Percentiles rank a stretch among this genome's conserved stretches.
phyloP scores from a whole-genome alignment of 2,329 filamentous ascomycete genomes.

The Gnomoniopsis sp. region DNA sequence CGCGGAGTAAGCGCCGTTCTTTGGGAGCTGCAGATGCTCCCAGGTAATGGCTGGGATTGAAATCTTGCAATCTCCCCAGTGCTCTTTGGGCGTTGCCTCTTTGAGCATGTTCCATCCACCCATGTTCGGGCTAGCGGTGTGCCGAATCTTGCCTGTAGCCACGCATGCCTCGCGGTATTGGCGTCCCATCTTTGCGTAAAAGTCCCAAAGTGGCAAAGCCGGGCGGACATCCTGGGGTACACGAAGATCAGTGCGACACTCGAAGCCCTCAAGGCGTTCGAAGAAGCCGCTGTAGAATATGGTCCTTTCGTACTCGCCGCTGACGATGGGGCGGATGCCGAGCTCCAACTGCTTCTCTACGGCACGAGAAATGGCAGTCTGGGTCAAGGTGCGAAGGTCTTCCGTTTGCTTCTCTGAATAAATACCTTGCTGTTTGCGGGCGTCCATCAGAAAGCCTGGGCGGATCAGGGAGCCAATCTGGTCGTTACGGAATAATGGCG shows the following conservation, averaged over 20 bases:
- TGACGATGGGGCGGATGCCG: slow-evolving; percentile 61
- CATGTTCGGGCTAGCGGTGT: slow-evolving; percentile 15
- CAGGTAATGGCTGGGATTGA: slow-evolving; percentile 60
- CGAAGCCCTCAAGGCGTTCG: slow-evolving; percentile 47
- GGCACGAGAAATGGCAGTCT: slow-evolving; percentile 30
- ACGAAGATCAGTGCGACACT: slow-evolving; percentile 51
- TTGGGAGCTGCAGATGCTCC: slow-evolving; percentile 61
- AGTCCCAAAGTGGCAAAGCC: slow-evolving; percentile 36
- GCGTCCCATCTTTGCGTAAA: slow-evolving; percentile 32
- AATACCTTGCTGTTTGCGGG: slow-evolving; percentile 37
- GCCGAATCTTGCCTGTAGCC: not conserved
- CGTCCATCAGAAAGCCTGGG: slow-evolving; percentile 57
- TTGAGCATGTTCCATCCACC: slow-evolving; percentile 37
- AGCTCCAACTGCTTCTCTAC: slow-evolving; percentile 62
- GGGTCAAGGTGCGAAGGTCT: slow-evolving; percentile 17
- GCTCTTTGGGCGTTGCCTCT: slow-evolving; percentile 49
- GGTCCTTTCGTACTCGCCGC: slow-evolving; percentile 62
- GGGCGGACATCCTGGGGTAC: slow-evolving; percentile 62
- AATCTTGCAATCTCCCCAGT: slow-evolving; percentile 60
- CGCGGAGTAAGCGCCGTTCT: slow-evolving; percentile 42
- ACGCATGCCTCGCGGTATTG: slow-evolving; percentile 2
- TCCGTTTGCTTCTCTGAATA: slow-evolving; percentile 22
- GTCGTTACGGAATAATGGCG: slow-evolving; percentile 65
- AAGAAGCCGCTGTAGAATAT: slow-evolving; percentile 47
- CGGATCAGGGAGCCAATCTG: slow-evolving; percentile 70